Percentiles rank a stretch among this genome's conserved stretches.
Evolutionary conservation across 306 rosid genomes (phyloP).

Genomic region (Quercus suber): DNA sequence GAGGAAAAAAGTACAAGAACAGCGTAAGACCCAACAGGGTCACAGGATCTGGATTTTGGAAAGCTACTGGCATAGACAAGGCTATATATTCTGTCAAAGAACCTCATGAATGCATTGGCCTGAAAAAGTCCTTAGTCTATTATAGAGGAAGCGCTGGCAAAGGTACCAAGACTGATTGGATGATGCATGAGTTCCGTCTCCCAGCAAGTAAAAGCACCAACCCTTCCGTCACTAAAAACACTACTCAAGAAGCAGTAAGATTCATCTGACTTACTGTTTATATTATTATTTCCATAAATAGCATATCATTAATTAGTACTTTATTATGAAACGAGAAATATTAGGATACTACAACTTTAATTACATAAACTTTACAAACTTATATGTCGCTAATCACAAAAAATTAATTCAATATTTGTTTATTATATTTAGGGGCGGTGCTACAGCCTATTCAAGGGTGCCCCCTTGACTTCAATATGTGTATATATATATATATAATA

Average conservation of each 20-base stretch:
- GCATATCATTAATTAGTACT: too few species aligned
- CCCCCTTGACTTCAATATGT: too few species aligned
- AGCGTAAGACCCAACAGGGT: constrained; percentile 42
- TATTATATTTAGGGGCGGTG: too few species aligned
- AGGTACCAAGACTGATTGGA: constrained; percentile 7
- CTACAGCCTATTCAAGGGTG: too few species aligned
- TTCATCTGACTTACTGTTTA: too few species aligned
- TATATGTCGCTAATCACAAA: too few species aligned
- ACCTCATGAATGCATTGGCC: background rate
- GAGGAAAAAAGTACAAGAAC: constrained; percentile 39
- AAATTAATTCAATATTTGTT: too few species aligned
- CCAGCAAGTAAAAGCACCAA: background rate
- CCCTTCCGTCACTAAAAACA: background rate
- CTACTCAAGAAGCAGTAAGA: background rate
- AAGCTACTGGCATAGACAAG: constrained; percentile 41
- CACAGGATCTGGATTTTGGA: constrained; percentile 41
- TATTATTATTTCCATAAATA: too few species aligned
- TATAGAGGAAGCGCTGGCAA: constrained; percentile 4
- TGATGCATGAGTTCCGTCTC: constrained; percentile 12
- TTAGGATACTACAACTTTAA: too few species aligned
- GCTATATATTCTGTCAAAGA: constrained; percentile 19
- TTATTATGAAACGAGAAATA: too few species aligned
- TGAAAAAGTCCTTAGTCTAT: constrained; percentile 1
- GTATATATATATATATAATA: too few species aligned
- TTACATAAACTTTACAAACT: too few species aligned